Percentiles rank a stretch among this genome's conserved stretches.
These are phyloP conservation scores for Peronospora farinosa DNA, from an alignment of 352 stramenopile species.

Conservation along the genomic window DNA sequence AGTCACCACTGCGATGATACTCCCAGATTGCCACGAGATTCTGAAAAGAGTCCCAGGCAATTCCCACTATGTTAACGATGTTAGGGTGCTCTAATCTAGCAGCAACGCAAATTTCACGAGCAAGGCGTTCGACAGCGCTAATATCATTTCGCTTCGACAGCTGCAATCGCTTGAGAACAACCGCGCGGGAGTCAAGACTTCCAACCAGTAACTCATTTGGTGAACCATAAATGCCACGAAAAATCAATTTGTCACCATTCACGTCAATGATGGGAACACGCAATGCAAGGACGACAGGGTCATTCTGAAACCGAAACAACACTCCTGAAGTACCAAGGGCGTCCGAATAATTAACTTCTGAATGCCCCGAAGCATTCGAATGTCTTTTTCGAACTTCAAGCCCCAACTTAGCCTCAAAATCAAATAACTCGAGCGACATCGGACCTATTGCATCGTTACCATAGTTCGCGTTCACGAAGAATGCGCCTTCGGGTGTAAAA, in stretches of 20 bases:
- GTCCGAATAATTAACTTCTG: slow-evolving; percentile 37
- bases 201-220: slow-evolving; percentile 41
- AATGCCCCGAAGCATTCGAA: slow-evolving; percentile 6
- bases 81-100: slow-evolving; percentile 47
- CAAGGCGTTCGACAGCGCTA: slow-evolving; percentile 48
- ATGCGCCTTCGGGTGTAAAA: slow-evolving; percentile 10
- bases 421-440: slow-evolving; percentile 14
- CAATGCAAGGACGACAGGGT: slow-evolving; percentile 37
- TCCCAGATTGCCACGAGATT: slow-evolving; percentile 47
- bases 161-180: slow-evolving; percentile 50
- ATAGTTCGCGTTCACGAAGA: slow-evolving; percentile 13
- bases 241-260: slow-evolving; percentile 31
- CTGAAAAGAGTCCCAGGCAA: slow-evolving; percentile 60
- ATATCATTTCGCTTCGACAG: slow-evolving; percentile 33
- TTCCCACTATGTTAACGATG: slow-evolving; percentile 45
- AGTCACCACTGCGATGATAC: slow-evolving; percentile 36
- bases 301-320: slow-evolving; percentile 44
- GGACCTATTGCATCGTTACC: slow-evolving; percentile 16
- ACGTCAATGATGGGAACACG: slow-evolving; percentile 54
- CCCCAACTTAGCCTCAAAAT: slow-evolving; percentile 21
- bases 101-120: slow-evolving; percentile 50
- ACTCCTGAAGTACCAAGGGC: slow-evolving; percentile 39
- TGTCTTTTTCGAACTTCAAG: slow-evolving; percentile 10
- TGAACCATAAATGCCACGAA: slow-evolving; percentile 13
- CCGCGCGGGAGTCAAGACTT: slow-evolving; percentile 22